phyloP scores from a whole-genome alignment of 2,329 filamentous ascomycete species.

The Penicillium sp. region DNA sequence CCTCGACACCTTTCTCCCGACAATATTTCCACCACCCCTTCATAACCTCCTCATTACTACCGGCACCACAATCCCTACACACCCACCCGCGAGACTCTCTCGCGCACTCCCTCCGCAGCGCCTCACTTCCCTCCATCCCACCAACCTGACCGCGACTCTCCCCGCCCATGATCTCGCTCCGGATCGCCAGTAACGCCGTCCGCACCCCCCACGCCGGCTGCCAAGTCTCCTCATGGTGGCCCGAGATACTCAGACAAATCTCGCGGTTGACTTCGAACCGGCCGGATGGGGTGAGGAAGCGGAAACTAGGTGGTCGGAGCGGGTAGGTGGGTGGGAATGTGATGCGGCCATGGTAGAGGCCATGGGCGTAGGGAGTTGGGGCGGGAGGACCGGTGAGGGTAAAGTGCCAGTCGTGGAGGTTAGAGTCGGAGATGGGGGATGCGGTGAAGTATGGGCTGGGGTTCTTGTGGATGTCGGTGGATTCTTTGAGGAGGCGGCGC shows the following conservation, averaged over 20 bases:
- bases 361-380: conserved; percentile 67
- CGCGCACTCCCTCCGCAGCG: conserved; percentile 64
- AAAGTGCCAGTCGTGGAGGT: conserved; percentile 99
- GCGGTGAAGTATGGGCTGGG: conserved; percentile 84
- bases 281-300: conserved; percentile 85
- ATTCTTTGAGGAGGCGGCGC: conserved; percentile 63
- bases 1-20: conserved; percentile 29
- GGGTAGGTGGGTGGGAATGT: conserved; percentile 85
- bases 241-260: conserved; percentile 89
- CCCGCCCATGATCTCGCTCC: conserved; percentile 82
- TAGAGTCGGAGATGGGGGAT: conserved; percentile 65
- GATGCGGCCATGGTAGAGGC: conserved; percentile 94
- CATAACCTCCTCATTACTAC: conserved; percentile 45
- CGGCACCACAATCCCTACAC: conserved; percentile 61
- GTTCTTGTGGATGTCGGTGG: conserved; percentile 71
- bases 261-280: conserved; percentile 95
- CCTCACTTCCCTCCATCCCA: conserved; percentile 70
- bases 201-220: conserved; percentile 96
- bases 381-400: conserved; percentile 84
- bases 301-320: conserved; percentile 86
- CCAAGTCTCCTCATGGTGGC: conserved; percentile 97
- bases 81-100: conserved; percentile 58
- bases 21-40: conserved; percentile 28
- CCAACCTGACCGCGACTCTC: conserved; percentile 83
- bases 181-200: conserved; percentile 72